These are phyloP conservation scores for Aristolochia contorta DNA, from an alignment of 164 flowering plant species.

Conservation along the genomic window DNA sequence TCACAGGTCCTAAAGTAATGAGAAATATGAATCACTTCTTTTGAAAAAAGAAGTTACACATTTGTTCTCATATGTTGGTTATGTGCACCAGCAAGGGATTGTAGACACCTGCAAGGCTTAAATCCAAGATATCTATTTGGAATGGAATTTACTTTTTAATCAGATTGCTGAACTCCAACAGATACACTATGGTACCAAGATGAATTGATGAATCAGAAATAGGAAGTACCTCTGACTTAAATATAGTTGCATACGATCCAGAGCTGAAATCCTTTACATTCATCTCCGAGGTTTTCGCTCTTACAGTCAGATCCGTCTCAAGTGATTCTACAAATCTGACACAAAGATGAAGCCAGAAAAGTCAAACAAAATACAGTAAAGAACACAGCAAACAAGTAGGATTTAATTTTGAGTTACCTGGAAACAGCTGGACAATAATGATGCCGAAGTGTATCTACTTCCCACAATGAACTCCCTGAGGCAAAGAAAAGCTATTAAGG, in stretches of 20 bases:
- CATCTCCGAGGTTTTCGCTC: conserved; percentile 74
- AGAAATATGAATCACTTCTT: too few species aligned
- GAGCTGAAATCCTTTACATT: conserved; percentile 69
- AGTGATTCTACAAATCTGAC: conserved; percentile 70
- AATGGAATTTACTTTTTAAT: too few species aligned
- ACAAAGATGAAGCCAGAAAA: not conserved
- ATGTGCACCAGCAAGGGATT: too few species aligned
- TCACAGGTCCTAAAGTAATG: too few species aligned
- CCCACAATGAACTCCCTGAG: conserved; percentile 96
- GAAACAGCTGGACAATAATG: conserved; percentile 94
- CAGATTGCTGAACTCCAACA: too few species aligned
- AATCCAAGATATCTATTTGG: too few species aligned
- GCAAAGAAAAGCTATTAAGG: not conserved
- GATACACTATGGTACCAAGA: too few species aligned
- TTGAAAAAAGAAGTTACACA: too few species aligned
- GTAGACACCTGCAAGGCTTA: too few species aligned
- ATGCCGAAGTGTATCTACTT: conserved; percentile 80
- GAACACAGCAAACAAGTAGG: not conserved
- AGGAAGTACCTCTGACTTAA: conserved; percentile 60
- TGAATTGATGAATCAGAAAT: too few species aligned
- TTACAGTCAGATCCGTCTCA: conserved; percentile 76
- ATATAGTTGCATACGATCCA: conserved; percentile 85
- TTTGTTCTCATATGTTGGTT: too few species aligned
- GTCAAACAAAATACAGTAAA: not conserved
- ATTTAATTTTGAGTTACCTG: conserved; percentile 30